Evolutionary conservation across 2,329 filamentous ascomycete species (phyloP).

Genomic region (Penicillium sp.): DNA sequence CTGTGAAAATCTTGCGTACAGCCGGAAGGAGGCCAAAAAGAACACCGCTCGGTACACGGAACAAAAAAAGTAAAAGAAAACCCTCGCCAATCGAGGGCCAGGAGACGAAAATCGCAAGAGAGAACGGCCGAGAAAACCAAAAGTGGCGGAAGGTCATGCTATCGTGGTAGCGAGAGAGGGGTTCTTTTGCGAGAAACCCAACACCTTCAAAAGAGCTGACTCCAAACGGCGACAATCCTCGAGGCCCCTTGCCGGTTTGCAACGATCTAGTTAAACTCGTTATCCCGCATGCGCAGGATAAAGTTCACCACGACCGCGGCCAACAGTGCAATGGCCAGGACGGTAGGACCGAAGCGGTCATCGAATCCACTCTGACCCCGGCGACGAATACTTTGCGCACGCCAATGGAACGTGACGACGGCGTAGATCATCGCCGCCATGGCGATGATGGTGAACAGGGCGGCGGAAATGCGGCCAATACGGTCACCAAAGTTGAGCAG

Average conservation of each 20-base stretch:
- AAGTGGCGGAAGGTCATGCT: too few species aligned
- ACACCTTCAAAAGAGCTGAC: too few species aligned
- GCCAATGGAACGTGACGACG: constrained; percentile 92
- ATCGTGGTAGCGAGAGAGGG: too few species aligned
- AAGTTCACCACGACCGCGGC: constrained; percentile 95
- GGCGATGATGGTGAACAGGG: constrained; percentile 87
- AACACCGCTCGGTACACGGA: too few species aligned
- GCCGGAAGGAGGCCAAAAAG: too few species aligned
- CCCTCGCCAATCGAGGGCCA: too few species aligned
- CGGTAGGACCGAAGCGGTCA: constrained; percentile 87
- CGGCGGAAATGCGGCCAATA: constrained; percentile 87
- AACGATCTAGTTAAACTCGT: constrained; percentile 12
- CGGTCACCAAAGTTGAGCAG: constrained; percentile 97
- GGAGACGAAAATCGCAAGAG: too few species aligned
- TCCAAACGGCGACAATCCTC: too few species aligned
- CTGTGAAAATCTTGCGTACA: too few species aligned
- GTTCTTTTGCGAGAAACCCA: neutral
- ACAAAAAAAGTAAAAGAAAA: too few species aligned
- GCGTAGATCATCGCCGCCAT: constrained; percentile 96
- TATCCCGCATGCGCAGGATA: constrained; percentile 57
- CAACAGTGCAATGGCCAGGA: constrained; percentile 78
- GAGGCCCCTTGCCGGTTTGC: too few species aligned
- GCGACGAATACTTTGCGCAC: constrained; percentile 84
- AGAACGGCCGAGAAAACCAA: too few species aligned
- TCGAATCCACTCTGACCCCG: constrained; percentile 94